phyloP scores from a whole-genome alignment of 2,329 filamentous ascomycete species.

The Lachnellula willkommii region DNA sequence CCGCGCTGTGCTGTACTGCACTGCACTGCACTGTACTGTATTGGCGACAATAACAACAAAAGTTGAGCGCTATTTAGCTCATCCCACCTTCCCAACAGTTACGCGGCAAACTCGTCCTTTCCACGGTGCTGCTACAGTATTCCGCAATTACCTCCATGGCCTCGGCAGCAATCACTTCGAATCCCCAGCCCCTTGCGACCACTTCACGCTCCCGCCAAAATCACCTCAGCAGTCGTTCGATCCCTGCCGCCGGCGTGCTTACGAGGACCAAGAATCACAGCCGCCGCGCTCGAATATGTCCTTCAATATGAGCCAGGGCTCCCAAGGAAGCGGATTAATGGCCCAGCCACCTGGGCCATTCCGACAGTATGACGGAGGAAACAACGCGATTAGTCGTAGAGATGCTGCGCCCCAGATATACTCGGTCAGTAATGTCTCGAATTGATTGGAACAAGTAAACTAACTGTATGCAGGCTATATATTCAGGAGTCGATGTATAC shows the following conservation, averaged over 20 bases:
- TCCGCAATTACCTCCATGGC: constrained; percentile 20
- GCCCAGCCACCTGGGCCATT: constrained; percentile 30
- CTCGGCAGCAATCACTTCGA: constrained; percentile 23
- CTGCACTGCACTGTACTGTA: background rate
- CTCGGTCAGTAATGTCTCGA: constrained; percentile 42
- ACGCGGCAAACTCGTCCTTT: background rate
- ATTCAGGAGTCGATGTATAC: constrained; percentile 93
- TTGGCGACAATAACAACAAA: background rate
- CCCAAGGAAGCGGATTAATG: constrained; percentile 30
- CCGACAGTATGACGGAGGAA: constrained; percentile 25
- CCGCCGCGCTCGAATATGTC: constrained; percentile 27
- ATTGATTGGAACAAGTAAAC: background rate
- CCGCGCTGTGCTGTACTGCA: too few relatives aligned
- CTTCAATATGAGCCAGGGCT: constrained; percentile 32
- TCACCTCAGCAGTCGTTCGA: constrained; percentile 21
- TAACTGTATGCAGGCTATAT: constrained; percentile 61
- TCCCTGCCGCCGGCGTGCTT: constrained; percentile 18
- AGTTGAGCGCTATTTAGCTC: background rate
- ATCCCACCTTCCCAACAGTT: background rate
- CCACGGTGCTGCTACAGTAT: background rate
- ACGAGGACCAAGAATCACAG: constrained; percentile 19
- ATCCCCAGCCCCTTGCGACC: constrained; percentile 26
- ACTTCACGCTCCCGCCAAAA: constrained; percentile 28
- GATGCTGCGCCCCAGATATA: constrained; percentile 50
- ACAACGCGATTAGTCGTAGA: constrained; percentile 21